These are phyloP conservation scores for Syzygium grande DNA, from an alignment of 345 rosid genomes.

Conservation along the genomic window DNA sequence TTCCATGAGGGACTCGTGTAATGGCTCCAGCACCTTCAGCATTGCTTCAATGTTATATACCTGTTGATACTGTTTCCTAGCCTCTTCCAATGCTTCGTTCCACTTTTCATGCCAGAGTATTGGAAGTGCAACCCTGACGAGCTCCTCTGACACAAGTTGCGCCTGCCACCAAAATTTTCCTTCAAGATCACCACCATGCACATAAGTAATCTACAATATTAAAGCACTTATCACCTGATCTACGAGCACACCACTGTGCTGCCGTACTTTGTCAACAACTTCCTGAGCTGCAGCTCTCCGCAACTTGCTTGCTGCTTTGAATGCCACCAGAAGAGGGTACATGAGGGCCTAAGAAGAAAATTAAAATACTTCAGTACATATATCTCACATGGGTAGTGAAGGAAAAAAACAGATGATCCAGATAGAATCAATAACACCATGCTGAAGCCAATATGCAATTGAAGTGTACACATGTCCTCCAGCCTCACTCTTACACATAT, in stretches of 20 bases:
- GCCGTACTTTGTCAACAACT: constrained; percentile 97
- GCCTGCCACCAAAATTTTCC: constrained; percentile 40
- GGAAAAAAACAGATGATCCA: neutral
- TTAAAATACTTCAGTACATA: neutral
- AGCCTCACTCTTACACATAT: neutral
- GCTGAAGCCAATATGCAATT: neutral
- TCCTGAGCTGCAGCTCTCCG: constrained; percentile 97
- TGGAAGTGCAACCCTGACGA: constrained; percentile 67
- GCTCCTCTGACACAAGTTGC: constrained; percentile 88
- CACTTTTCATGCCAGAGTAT: constrained; percentile 98
- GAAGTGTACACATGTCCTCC: neutral
- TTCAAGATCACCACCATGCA: neutral
- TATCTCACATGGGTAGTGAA: neutral
- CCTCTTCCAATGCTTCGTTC: constrained; percentile 98
- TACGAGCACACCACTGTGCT: constrained; percentile 90
- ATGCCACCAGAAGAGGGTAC: constrained; percentile 99
- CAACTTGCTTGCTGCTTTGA: constrained; percentile 89
- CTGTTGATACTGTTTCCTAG: constrained; percentile 89
- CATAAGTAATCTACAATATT: neutral
- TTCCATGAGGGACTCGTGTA: constrained; percentile 82
- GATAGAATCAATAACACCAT: neutral
- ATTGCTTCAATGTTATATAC: constrained; percentile 93
- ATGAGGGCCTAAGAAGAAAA: constrained; percentile 73
- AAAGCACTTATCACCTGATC: constrained; percentile 56
- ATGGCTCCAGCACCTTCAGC: constrained; percentile 90